phyloP scores from a whole-genome alignment of 139 green algal species.

The Ulvella scutata region DNA sequence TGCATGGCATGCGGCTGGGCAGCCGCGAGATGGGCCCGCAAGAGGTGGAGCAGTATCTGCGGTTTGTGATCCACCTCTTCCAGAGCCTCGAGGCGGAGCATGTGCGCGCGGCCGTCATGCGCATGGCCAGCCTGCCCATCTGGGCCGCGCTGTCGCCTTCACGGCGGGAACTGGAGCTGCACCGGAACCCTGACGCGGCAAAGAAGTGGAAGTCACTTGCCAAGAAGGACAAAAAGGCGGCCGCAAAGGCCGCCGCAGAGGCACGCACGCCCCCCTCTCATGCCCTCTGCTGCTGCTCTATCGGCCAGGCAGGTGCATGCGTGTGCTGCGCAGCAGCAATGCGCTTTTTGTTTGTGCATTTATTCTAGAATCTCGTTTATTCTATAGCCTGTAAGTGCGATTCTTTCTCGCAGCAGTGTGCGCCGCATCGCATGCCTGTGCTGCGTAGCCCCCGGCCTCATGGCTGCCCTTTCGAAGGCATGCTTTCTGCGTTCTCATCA shows the following conservation, averaged over 20 bases:
- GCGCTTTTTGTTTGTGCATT: no score
- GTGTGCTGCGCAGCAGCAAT: no score
- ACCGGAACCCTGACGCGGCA: slow-evolving; percentile 42
- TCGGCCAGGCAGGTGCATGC: no score
- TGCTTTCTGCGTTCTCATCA: no score
- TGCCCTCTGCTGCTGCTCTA: no score
- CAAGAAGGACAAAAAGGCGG: slow-evolving; percentile 68
- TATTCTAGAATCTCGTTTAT: no score
- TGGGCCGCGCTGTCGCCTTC: slow-evolving; percentile 66
- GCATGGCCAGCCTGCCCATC: slow-evolving; percentile 67
- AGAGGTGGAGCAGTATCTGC: slow-evolving; percentile 54
- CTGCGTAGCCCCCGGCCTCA: no score
- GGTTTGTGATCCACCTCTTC: background rate
- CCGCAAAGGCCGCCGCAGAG: slow-evolving; percentile 22
- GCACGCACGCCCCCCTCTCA: no score
- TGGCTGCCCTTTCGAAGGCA: no score
- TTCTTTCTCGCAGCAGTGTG: no score
- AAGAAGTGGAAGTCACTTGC: slow-evolving; percentile 72
- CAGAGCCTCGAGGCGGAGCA: slow-evolving; percentile 1
- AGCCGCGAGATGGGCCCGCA: slow-evolving; percentile 5
- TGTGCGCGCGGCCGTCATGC: slow-evolving; percentile 24
- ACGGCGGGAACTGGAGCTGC: slow-evolving; percentile 72
- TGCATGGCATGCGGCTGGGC: background rate
- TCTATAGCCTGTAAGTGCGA: no score
- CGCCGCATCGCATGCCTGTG: no score